Base-by-base conservation (phyloP, 2,329 filamentous ascomycete genomes). In the Fusarium gaditjirri region DNA sequence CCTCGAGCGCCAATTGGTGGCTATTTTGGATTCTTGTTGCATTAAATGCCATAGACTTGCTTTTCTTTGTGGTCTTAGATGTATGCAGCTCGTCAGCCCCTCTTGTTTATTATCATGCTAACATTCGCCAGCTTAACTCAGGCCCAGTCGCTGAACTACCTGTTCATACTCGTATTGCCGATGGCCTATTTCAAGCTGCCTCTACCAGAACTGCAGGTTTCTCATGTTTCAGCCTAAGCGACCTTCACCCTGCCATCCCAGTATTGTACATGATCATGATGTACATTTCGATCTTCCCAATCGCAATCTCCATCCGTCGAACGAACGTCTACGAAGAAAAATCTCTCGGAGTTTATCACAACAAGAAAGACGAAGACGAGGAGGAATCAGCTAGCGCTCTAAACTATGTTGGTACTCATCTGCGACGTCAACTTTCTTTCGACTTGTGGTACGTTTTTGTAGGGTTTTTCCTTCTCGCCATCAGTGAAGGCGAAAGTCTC, bases 181-280 rank as follows among this genome's bases (percentile, higher is more conserved):
- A 95, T 73, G 96, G 93, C 19, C 89, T 96, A 73, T 99, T 98
- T 79, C 95, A 98, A 81, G 95, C 95, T 3, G 91, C 92, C 1
- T 91, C 94, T 9, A 98, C 95, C 2, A 87, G 96, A 78, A 98
- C 96, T 1, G 95, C 96, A 7, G 95, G 96, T 0, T 97, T 98
- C 78, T 87, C 93, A 2, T 93, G 93, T 35, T 89, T 98, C 75
- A 94, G 92, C 78, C 84, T 98, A 42, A 85, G 92, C 4, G 83
- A 88, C 1, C 85, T 99, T 4, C 95, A 98, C 74, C 95, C 96
- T 2, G 96, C 93, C 6, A 94, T 98, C 64, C 95, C 97, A 77
- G 94, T 97, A 19, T 94, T 94, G 29, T 98, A 98, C 83, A 86
- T 98, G 82, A 91, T 98, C 81, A 98, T 98, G 96, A 98, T 98